phyloP scores from a whole-genome alignment of 2,329 filamentous ascomycete genomes.

The Stagonosporopsis chrysanthemi region DNA sequence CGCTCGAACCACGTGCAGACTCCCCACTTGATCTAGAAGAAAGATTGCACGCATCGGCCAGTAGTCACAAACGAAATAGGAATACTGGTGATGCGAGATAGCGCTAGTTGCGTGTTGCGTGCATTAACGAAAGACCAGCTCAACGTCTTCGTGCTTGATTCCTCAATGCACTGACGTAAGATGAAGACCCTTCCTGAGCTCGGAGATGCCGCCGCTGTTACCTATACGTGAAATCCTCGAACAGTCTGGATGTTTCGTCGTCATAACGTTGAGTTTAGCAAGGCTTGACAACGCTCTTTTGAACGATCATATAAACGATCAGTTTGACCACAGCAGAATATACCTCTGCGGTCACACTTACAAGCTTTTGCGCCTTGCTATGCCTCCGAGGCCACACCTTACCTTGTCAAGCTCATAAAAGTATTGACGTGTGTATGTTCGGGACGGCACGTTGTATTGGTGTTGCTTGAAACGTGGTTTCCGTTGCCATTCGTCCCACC shows the following conservation, averaged over 20 bases:
- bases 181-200: not conserved
- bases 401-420: not conserved
- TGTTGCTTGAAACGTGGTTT: not conserved
- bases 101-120: conserved; percentile 6
- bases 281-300: not conserved
- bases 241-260: not conserved
- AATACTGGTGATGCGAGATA: conserved; percentile 6
- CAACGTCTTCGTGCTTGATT: conserved; percentile 2
- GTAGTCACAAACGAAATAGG: not conserved
- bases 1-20: conserved; percentile 8
- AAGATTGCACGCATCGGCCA: conserved; percentile 4
- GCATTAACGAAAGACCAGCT: not conserved
- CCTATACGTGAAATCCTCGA: conserved; percentile 5
- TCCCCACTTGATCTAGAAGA: conserved; percentile 1
- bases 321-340: not conserved
- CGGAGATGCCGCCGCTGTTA: conserved; percentile 6
- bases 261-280: not conserved
- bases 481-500: not conserved
- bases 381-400: not conserved
- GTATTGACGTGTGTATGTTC: not conserved
- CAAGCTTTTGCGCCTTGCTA: not conserved
- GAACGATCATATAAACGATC: not conserved
- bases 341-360: not conserved
- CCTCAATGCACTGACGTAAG: conserved; percentile 1
- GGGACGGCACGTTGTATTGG: not conserved